A percentile compares a stretch with the other conserved stretches of the same genome.
These are phyloP conservation scores for Chamaecyparis obtusa DNA, from an alignment of 75 land plant species.

Conservation along the genomic window DNA sequence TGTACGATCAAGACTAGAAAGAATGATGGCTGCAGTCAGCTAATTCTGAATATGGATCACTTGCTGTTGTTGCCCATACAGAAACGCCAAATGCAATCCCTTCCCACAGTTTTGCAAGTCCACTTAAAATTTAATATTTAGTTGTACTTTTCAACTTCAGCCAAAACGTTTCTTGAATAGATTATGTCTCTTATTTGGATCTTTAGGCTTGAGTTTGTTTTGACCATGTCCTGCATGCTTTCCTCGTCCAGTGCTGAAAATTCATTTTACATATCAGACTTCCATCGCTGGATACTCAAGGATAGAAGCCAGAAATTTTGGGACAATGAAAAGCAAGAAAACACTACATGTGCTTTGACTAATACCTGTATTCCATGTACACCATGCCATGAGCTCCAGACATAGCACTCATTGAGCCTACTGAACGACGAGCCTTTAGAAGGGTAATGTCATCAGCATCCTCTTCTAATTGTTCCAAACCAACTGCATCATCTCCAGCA, in stretches of 20 bases:
- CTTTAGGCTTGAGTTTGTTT: slow-evolving; percentile 61
- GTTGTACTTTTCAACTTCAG: slow-evolving; percentile 13
- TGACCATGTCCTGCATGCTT: slow-evolving; percentile 46
- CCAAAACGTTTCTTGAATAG: slow-evolving; percentile 78
- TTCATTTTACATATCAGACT: slow-evolving; percentile 3
- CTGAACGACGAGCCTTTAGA: slow-evolving; percentile 54
- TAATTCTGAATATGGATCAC: not conserved
- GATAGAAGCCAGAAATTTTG: not conserved
- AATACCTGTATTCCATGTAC: slow-evolving; percentile 93
- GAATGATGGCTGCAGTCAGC: not conserved
- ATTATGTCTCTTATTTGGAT: slow-evolving; percentile 74
- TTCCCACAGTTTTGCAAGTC: not conserved
- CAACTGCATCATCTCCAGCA: slow-evolving; percentile 87
- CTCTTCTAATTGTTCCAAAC: slow-evolving; percentile 88
- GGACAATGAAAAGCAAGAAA: not conserved
- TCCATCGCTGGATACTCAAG: not conserved
- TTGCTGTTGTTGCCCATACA: not conserved
- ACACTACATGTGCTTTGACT: not conserved
- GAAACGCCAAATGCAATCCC: not conserved
- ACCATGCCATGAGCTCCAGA: slow-evolving; percentile 90
- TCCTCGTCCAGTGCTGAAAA: slow-evolving; percentile 54
- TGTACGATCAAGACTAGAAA: not conserved
- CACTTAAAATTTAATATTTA: not conserved
- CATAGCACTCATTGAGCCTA: slow-evolving; percentile 86
- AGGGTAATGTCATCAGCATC: slow-evolving; percentile 87